A percentile compares a stretch with the other conserved stretches of the same genome.
Evolutionary conservation across 1,284 basidiomycete species (phyloP).

Genomic region (Cryptococcus sp.): DNA sequence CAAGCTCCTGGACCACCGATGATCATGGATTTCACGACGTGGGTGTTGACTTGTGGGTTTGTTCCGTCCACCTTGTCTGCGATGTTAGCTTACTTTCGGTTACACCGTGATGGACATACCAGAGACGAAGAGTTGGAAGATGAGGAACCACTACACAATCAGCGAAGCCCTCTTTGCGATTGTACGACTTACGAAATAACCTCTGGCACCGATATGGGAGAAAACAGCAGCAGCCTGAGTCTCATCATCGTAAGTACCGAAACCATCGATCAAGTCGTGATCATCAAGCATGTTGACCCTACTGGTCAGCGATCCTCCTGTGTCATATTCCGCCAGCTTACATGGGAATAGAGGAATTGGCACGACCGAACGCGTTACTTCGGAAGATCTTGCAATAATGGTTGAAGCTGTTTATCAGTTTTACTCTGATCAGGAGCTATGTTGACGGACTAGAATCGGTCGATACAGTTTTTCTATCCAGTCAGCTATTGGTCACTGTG

Average conservation of each 20-base stretch:
- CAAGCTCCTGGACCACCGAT: conserved; percentile 71
- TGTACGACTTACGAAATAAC: conserved; percentile 59
- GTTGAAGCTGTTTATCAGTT: conserved; percentile 56
- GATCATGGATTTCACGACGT: conserved; percentile 67
- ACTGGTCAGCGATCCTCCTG: conserved; percentile 55
- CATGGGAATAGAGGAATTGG: conserved; percentile 82
- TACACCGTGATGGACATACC: conserved; percentile 49
- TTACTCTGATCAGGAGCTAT: not conserved
- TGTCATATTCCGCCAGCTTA: conserved; percentile 51
- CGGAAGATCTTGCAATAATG: conserved; percentile 86
- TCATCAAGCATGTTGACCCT: conserved; percentile 57
- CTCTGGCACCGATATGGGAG: conserved; percentile 60
- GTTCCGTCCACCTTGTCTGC: conserved; percentile 65
- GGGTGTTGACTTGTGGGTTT: conserved; percentile 56
- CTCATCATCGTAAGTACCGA: conserved; percentile 75
- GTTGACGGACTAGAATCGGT: conserved; percentile 56
- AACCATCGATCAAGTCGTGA: conserved; percentile 79
- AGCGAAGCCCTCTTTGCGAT: not conserved
- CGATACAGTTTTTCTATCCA: conserved; percentile 59
- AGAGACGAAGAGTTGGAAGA: conserved; percentile 88
- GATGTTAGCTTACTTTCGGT: too few relatives aligned
- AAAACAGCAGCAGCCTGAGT: conserved; percentile 75
- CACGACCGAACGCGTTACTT: conserved; percentile 83
- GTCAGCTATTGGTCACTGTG: conserved; percentile 2
- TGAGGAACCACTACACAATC: conserved; percentile 57